A percentile compares a stretch with the other conserved stretches of the same genome.
Conservation (phyloP, 163 green algal species). For the Prototheca wickerhamii region DNA sequence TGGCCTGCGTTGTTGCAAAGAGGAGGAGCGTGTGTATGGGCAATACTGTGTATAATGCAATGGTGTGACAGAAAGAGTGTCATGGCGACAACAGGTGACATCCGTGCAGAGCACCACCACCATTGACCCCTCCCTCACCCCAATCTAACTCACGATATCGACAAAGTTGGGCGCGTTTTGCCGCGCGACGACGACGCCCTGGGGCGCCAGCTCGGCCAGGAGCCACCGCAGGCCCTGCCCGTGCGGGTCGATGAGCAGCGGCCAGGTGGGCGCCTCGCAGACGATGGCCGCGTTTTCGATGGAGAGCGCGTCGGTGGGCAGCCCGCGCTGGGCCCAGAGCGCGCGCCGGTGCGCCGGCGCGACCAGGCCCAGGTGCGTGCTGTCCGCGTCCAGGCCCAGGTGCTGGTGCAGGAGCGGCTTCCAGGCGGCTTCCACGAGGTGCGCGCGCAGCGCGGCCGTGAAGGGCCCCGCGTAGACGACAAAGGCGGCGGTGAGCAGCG, state of each 20-base stretch:
- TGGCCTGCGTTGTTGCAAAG: slow-evolving; percentile 19
- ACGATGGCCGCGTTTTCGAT: slow-evolving; percentile 91
- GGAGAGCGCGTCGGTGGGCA: slow-evolving; percentile 73
- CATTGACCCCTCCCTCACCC: neutral
- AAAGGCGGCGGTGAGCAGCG: slow-evolving; percentile 74
- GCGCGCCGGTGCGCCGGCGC: neutral
- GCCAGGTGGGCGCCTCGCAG: slow-evolving; percentile 58
- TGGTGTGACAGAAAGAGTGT: too few relatives aligned
- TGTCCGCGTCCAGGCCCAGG: too few relatives aligned
- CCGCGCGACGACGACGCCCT: slow-evolving; percentile 74
- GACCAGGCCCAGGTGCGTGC: neutral
- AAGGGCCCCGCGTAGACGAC: slow-evolving; percentile 85
- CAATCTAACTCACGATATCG: slow-evolving; percentile 48
- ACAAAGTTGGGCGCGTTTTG: slow-evolving; percentile 81
- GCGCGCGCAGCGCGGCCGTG: slow-evolving; percentile 56
- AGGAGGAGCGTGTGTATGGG: neutral
- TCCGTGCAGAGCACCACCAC: neutral
- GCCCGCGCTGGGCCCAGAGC: slow-evolving; percentile 76
- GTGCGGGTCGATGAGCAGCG: slow-evolving; percentile 90
- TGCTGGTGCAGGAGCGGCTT: slow-evolving; percentile 3
- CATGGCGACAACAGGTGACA: too few relatives aligned
- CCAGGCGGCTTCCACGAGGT: slow-evolving; percentile 14
- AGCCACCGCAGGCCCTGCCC: slow-evolving; percentile 90
- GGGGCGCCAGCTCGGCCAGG: slow-evolving; percentile 53
- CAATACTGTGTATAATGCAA: neutral